Base-by-base conservation (phyloP, 2,329 filamentous ascomycete species). In the Trichoderma hamatum region DNA sequence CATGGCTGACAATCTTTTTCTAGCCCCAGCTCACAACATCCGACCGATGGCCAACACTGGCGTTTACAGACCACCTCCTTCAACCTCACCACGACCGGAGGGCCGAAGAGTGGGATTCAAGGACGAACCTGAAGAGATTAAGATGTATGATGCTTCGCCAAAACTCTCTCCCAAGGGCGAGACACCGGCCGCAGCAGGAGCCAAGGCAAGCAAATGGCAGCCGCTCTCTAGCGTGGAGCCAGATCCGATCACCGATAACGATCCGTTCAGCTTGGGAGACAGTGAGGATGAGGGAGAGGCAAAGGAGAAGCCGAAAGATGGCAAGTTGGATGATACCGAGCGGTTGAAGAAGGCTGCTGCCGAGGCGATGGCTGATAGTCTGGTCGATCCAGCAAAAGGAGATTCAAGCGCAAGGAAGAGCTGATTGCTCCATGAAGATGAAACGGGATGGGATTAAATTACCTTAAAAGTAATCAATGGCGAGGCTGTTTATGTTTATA, bases 191-290 rank as follows among this genome's bases (percentile, higher is more conserved):
- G 83, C 77, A 21, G 78, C 83, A n/a, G 83, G 84, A 59, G 81
- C 82, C 72, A 96, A 94, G 82, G 81, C 88, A 56, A 97, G 94
- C 86, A 99, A 99, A 83, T 99, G 96, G 96, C 95, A 99, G 80
- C 95, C 96, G 11, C 83, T 99, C 74, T 93, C 94, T 14, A 86
- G 90, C 0, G 89, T 97, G 16, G 72, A 96, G 61, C 93, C 94
- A 1, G 90, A 88, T 72, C 94, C 95, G 16, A 91, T 97, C 71
- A 86, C 87, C 14, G 94, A 98, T 74, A 95, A 97, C 75, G 96
- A 99, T 76, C 96, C 96, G 0, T 99, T 99, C 82, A 97, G 94
- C 76, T 86, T 99, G 16, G 96, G 96, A 5, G 95, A 98, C 74
- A 97, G 93, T 76, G 95, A 98, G 73, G 94, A 97, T 73, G 96